Evolutionary conservation across 2,329 filamentous ascomycete genomes (phyloP).

Genomic region (Phaeoacremonium minimum): DNA sequence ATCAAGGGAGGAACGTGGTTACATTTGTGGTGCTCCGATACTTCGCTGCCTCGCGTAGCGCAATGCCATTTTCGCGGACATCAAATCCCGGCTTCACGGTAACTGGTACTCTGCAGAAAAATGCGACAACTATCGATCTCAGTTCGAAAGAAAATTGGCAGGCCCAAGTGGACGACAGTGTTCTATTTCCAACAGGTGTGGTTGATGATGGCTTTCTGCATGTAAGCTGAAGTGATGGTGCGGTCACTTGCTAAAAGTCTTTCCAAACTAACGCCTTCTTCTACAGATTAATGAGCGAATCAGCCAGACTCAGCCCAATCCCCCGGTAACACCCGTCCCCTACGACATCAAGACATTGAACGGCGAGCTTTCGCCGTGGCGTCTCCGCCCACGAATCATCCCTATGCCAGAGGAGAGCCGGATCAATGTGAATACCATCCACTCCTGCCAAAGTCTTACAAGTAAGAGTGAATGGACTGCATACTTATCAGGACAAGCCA

Average conservation of each 20-base stretch:
- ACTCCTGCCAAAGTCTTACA: constrained; percentile 13
- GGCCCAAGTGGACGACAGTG: constrained; percentile 16
- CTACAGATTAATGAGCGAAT: constrained; percentile 18
- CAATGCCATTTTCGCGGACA: constrained; percentile 24
- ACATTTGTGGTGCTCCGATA: constrained; percentile 21
- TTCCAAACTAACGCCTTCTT: too few species aligned
- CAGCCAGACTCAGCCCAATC: neutral
- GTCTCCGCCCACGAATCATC: constrained; percentile 28
- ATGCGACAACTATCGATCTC: constrained; percentile 3
- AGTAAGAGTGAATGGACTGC: constrained; percentile 8
- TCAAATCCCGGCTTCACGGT: constrained; percentile 20
- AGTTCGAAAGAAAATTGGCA: constrained; percentile 15
- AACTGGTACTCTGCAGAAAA: constrained; percentile 12
- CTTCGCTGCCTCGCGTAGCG: constrained; percentile 16
- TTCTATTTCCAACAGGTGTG: constrained; percentile 18
- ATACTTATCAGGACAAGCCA: constrained; percentile 6
- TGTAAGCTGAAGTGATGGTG: too few species aligned
- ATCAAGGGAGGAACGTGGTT: constrained; percentile 19
- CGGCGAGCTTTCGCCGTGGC: constrained; percentile 33
- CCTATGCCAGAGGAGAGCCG: constrained; percentile 24
- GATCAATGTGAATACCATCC: constrained; percentile 14
- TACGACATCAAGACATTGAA: constrained; percentile 27
- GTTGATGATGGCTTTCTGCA: constrained; percentile 35
- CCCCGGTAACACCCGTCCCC: constrained; percentile 10
- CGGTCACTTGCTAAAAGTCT: too few species aligned